Conservation (phyloP, 371 early-diverging fungal species). For the Haplosporangium sp. region DNA sequence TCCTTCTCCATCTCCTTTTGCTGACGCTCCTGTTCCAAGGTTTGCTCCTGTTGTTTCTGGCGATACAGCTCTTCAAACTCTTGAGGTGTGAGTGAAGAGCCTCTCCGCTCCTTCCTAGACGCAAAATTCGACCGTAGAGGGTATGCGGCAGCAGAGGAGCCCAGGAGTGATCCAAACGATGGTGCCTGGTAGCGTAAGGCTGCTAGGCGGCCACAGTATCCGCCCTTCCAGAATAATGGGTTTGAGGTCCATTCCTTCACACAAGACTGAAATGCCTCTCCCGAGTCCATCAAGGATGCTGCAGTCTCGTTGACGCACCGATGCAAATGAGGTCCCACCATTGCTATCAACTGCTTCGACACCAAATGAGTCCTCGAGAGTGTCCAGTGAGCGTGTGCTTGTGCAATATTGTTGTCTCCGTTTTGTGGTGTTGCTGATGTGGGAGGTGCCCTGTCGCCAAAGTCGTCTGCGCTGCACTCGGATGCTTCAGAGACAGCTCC, state of each 20-base stretch:
- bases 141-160: neutral
- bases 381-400: constrained; percentile 30
- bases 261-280: constrained; percentile 41
- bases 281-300: constrained; percentile 1
- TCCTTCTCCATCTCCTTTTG: neutral
- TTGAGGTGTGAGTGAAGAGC: constrained; percentile 13
- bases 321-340: constrained; percentile 42
- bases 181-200: constrained; percentile 33
- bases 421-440: neutral
- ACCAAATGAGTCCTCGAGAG: constrained; percentile 36
- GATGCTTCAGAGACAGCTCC: constrained; percentile 41
- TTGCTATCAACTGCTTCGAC: constrained; percentile 36
- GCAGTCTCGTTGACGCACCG: constrained; percentile 15
- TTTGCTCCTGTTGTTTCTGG: constrained; percentile 30
- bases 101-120: constrained; percentile 8
- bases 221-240: constrained; percentile 46
- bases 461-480: constrained; percentile 36
- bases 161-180: constrained; percentile 3
- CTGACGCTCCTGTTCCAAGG: neutral
- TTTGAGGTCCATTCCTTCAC: constrained; percentile 35
- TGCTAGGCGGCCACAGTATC: constrained; percentile 41
- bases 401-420: neutral
- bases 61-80: constrained; percentile 31
- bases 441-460: constrained; percentile 26
- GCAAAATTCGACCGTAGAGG: neutral